Conservation (phyloP, 2,329 filamentous ascomycete genomes). For the Xylariales sp. region DNA sequence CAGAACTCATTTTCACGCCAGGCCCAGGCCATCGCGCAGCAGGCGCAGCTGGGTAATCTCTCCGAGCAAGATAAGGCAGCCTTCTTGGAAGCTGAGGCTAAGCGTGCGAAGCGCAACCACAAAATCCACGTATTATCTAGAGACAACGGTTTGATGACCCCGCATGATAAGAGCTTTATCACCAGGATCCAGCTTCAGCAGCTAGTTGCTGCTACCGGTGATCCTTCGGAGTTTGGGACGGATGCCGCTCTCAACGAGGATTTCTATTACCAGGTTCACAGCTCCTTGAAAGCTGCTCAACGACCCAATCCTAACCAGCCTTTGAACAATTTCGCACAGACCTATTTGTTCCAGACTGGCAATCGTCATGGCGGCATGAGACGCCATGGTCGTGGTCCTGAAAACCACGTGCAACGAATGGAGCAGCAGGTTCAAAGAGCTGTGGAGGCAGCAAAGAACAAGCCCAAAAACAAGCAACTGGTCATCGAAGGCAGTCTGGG, state of each 20-base stretch:
- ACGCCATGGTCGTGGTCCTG: slow-evolving; percentile 75
- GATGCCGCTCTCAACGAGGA: slow-evolving; percentile 85
- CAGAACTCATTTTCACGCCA: slow-evolving; percentile 58
- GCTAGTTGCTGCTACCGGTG: slow-evolving; percentile 86
- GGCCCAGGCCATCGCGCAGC: slow-evolving; percentile 50
- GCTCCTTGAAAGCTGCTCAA: slow-evolving; percentile 84
- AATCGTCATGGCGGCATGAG: slow-evolving; percentile 71
- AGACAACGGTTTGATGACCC: slow-evolving; percentile 97
- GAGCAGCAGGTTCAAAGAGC: slow-evolving; percentile 97
- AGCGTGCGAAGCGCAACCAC: slow-evolving; percentile 93
- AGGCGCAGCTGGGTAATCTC: slow-evolving; percentile 70
- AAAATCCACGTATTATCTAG: slow-evolving; percentile 93
- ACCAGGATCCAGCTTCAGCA: slow-evolving; percentile 97
- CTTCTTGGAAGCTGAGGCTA: slow-evolving; percentile 86
- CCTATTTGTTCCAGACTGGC: slow-evolving; percentile 93
- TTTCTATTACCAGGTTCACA: slow-evolving; percentile 98
- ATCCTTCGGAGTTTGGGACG: slow-evolving; percentile 71
- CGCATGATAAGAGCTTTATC: slow-evolving; percentile 99
- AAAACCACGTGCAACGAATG: slow-evolving; percentile 98
- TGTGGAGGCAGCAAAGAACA: slow-evolving; percentile 94
- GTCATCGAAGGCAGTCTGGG: slow-evolving; percentile 94
- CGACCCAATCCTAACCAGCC: slow-evolving; percentile 91
- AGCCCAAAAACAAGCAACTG: slow-evolving; percentile 95
- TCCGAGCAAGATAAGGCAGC: slow-evolving; percentile 80
- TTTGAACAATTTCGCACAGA: slow-evolving; percentile 93